Conservation (phyloP, 108 stramenopile genomes). For the Craspedostauros australis region DNA sequence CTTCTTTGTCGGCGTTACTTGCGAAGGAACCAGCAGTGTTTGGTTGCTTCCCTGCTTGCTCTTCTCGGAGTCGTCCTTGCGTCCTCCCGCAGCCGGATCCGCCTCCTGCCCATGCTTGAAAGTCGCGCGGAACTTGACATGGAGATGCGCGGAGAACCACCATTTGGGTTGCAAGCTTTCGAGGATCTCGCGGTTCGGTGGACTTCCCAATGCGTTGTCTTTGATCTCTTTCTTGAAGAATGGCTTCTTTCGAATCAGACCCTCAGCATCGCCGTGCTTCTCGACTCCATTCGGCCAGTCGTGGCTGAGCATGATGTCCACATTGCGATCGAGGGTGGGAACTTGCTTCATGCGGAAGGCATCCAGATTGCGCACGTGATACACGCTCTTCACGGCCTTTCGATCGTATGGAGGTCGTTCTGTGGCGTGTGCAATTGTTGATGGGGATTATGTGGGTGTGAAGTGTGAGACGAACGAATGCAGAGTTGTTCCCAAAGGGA, state of each 20-base stretch:
- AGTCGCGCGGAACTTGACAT: conserved; percentile 91
- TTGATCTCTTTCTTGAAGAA: conserved; percentile 85
- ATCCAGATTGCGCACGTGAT: conserved; percentile 89
- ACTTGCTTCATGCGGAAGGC: conserved; percentile 70
- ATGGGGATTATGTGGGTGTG: neutral
- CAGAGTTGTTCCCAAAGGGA: too few relatives aligned
- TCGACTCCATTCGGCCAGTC: conserved; percentile 98
- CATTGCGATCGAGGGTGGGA: conserved; percentile 6
- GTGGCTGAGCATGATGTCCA: conserved; percentile 90
- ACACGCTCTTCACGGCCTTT: conserved; percentile 73
- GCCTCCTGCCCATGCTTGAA: conserved; percentile 78
- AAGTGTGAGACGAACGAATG: too few relatives aligned
- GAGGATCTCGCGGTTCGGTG: conserved; percentile 77
- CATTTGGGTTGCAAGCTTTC: conserved; percentile 72
- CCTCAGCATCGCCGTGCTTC: conserved; percentile 67
- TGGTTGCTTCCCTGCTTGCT: too few relatives aligned
- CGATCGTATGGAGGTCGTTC: conserved; percentile 85
- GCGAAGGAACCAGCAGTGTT: conserved; percentile 29
- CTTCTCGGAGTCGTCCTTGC: too few relatives aligned
- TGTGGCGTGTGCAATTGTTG: neutral
- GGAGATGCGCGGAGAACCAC: conserved; percentile 99
- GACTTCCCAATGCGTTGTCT: conserved; percentile 85
- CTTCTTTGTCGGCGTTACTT: conserved; percentile 4
- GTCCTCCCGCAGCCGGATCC: too few relatives aligned
- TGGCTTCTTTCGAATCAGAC: conserved; percentile 70